phyloP scores from a whole-genome alignment of 1,284 basidiomycete genomes.

The Boletus semigastroideus region DNA sequence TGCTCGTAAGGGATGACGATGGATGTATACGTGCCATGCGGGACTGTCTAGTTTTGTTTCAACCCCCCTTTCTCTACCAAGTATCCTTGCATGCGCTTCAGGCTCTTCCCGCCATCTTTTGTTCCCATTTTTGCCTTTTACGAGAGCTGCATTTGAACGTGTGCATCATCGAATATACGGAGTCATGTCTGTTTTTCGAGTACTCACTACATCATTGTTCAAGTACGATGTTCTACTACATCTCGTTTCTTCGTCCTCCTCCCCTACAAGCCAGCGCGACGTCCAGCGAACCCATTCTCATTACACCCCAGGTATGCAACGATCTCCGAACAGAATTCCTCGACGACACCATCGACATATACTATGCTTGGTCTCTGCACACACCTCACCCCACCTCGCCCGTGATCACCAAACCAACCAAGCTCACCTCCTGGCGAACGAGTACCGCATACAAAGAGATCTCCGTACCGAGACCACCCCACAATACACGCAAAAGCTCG shows the following conservation, averaged over 20 bases:
- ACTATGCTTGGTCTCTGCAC: constrained; percentile 47
- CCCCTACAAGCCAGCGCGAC: constrained; percentile 45
- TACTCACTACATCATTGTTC: no score
- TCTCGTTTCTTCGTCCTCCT: constrained; percentile 77
- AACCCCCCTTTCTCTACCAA: no score
- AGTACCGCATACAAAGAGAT: constrained; percentile 73
- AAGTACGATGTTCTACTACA: constrained; percentile 62
- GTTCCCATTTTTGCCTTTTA: no score
- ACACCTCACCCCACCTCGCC: constrained; percentile 17
- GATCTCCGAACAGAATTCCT: constrained; percentile 73
- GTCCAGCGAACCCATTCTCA: constrained; percentile 40
- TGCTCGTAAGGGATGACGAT: no score
- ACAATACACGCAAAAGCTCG: constrained; percentile 26
- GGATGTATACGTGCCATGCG: no score
- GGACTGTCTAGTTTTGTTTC: no score
- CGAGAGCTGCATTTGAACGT: no score
- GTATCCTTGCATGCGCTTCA: no score
- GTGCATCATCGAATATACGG: no score
- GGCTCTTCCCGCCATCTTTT: no score
- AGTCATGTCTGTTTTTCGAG: no score
- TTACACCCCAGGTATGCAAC: constrained; percentile 77
- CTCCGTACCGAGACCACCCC: constrained; percentile 58
- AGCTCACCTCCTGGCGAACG: constrained; percentile 70
- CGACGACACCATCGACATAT: constrained; percentile 53
- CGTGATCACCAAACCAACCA: constrained; percentile 43